phyloP scores from a whole-genome alignment of 768 basidiomycete species.

The Lactarius sanguifluus region DNA sequence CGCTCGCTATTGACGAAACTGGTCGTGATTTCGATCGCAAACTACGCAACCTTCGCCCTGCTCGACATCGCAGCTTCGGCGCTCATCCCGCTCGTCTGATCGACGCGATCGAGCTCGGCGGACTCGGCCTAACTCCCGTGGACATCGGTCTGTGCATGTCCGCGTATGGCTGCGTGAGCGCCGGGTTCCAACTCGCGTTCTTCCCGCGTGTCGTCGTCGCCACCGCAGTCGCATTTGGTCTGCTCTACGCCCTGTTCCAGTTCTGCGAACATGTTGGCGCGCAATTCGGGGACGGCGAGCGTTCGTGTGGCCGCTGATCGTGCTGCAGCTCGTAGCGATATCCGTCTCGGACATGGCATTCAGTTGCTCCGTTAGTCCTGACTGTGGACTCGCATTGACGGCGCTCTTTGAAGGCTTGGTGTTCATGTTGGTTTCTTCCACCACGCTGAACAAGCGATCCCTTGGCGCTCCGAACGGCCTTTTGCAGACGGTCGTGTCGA shows the following conservation, averaged over 20 bases:
- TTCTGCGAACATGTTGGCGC: no score
- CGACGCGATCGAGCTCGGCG: not conserved
- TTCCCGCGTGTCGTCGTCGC: not conserved
- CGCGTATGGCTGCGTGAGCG: not conserved
- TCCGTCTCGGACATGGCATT: not conserved
- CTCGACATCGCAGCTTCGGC: not conserved
- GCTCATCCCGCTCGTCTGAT: not conserved
- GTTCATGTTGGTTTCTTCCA: conserved; percentile 37
- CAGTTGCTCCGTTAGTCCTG: not conserved
- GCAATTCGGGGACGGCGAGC: no score
- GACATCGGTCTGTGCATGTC: not conserved
- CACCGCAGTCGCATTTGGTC: no score
- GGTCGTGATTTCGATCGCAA: not conserved
- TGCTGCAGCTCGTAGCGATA: not conserved
- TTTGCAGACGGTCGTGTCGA: conserved; percentile 49
- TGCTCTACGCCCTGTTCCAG: no score
- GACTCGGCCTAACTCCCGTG: not conserved
- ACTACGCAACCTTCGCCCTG: not conserved
- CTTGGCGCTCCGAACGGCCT: conserved; percentile 39
- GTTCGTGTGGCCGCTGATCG: not conserved
- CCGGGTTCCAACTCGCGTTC: not conserved
- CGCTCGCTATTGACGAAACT: not conserved
- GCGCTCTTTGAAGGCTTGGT: not conserved
- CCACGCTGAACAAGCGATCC: conserved; percentile 36
- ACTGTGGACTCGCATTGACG: not conserved